Conservation (phyloP, 352 stramenopile genomes). For the Blastocystis sp. region DNA sequence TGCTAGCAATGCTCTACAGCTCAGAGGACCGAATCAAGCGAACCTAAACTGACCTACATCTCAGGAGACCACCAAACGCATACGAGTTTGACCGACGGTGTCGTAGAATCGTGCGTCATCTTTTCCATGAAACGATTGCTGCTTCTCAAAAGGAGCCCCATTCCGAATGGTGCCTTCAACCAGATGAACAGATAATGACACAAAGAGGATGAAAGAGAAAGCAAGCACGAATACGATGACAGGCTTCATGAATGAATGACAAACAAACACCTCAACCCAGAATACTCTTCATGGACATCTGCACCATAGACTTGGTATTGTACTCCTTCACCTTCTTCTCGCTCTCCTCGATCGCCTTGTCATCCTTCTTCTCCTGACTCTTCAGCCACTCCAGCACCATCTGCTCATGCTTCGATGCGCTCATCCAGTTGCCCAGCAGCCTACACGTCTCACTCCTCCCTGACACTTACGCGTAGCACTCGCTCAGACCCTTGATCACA, state of each 20-base stretch:
- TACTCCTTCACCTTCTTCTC: constrained; percentile 29
- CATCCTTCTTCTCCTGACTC: background rate
- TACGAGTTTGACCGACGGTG: background rate
- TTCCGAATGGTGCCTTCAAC: background rate
- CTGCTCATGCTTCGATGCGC: constrained; percentile 33
- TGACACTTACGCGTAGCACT: constrained; percentile 22
- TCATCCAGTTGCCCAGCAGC: background rate
- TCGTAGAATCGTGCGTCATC: background rate
- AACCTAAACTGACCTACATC: background rate
- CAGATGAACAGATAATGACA: background rate
- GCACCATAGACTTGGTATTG: constrained; percentile 33
- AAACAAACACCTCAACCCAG: constrained; percentile 36
- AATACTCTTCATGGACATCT: constrained; percentile 52
- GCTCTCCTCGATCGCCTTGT: background rate
- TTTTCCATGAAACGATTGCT: background rate
- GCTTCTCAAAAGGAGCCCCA: background rate
- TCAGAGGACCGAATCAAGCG: background rate
- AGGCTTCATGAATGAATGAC: background rate
- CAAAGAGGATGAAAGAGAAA: background rate
- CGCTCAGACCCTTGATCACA: background rate
- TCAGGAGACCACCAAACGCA: background rate
- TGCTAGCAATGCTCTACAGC: background rate
- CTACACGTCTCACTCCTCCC: background rate
- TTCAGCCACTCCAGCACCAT: constrained; percentile 13
- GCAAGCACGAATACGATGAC: background rate